These are phyloP conservation scores for Ceratocystis variospora DNA, from an alignment of 2,329 filamentous ascomycete species.

Conservation along the genomic window DNA sequence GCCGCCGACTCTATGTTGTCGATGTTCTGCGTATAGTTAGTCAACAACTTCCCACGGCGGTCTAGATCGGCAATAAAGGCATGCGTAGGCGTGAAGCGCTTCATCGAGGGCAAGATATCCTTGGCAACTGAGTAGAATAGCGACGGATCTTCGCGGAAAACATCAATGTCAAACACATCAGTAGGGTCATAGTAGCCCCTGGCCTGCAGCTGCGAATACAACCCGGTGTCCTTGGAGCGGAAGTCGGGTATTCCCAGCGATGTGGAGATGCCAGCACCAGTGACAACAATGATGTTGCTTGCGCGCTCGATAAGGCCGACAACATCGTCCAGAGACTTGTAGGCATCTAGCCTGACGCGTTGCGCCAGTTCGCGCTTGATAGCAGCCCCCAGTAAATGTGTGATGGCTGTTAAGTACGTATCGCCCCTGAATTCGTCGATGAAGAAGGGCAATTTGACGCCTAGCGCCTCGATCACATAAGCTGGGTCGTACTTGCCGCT, in stretches of 20 bases:
- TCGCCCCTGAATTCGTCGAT: constrained; percentile 9
- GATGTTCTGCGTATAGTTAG: constrained; percentile 98
- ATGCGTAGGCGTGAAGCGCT: constrained; percentile 81
- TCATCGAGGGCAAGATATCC: constrained; percentile 70
- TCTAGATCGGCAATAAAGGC: constrained; percentile 84
- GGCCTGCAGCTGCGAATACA: constrained; percentile 73
- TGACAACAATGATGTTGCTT: constrained; percentile 82
- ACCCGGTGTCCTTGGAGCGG: constrained; percentile 78
- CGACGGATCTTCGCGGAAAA: constrained; percentile 73
- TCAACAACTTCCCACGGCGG: constrained; percentile 75
- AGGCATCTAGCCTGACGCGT: constrained; percentile 61
- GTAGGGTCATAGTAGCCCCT: constrained; percentile 73
- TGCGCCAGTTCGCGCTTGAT: constrained; percentile 70
- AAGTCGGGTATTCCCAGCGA: constrained; percentile 96
- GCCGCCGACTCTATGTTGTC: constrained; percentile 87
- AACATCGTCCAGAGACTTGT: constrained; percentile 81
- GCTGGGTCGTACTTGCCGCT: constrained; percentile 2
- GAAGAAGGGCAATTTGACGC: constrained; percentile 11
- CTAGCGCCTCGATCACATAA: constrained; percentile 12
- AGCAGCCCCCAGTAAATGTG: constrained; percentile 52
- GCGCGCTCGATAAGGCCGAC: constrained; percentile 59
- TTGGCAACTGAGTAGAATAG: constrained; percentile 88
- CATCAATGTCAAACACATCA: constrained; percentile 82
- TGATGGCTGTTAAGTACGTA: constrained; percentile 5
- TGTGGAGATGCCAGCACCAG: constrained; percentile 91